These are phyloP conservation scores for Rhodotorula toruloides DNA, from an alignment of 768 basidiomycete genomes.

Conservation along the genomic window DNA sequence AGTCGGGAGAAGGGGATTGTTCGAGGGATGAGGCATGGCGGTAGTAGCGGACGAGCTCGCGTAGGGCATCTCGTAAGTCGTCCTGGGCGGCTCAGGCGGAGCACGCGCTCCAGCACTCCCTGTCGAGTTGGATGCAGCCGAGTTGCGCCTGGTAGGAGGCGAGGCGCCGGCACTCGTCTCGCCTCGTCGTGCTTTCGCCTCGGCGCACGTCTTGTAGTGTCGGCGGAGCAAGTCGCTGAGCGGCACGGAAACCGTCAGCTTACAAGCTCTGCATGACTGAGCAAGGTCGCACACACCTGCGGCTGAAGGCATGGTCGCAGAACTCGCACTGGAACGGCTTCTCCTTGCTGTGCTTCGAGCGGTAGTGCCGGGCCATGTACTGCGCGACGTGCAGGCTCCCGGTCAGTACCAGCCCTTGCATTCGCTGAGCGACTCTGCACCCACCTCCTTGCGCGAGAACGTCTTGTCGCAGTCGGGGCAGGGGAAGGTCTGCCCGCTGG, in stretches of 20 bases:
- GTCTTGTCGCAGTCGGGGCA: constrained; percentile 27
- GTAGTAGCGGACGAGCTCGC: too few species aligned
- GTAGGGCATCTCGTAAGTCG: too few species aligned
- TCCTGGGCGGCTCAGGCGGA: not conserved
- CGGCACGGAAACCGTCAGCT: not conserved
- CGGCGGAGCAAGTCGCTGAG: constrained; percentile 21
- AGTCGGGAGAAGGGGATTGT: too few species aligned
- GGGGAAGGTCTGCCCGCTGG: constrained; percentile 1
- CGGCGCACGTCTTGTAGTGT: constrained; percentile 26
- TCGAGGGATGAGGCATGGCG: too few species aligned
- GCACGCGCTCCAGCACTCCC: not conserved
- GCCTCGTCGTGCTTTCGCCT: constrained; percentile 13
- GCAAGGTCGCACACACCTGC: constrained; percentile 1
- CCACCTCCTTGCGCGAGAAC: constrained; percentile 29
- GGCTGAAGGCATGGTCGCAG: constrained; percentile 21
- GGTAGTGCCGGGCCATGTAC: constrained; percentile 26
- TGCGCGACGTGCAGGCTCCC: not conserved
- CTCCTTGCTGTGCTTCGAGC: constrained; percentile 29
- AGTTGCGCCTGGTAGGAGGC: constrained; percentile 5
- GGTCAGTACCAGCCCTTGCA: too few species aligned
- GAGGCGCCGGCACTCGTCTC: not conserved
- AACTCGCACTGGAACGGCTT: constrained; percentile 26
- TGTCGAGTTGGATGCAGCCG: not conserved
- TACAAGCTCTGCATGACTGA: not conserved
- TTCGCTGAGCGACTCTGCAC: too few species aligned